Evolutionary conservation across 2,329 filamentous ascomycete genomes (phyloP), one percentile per base, ranked within the genome.

Genomic region (Botrytis cinerea): DNA sequence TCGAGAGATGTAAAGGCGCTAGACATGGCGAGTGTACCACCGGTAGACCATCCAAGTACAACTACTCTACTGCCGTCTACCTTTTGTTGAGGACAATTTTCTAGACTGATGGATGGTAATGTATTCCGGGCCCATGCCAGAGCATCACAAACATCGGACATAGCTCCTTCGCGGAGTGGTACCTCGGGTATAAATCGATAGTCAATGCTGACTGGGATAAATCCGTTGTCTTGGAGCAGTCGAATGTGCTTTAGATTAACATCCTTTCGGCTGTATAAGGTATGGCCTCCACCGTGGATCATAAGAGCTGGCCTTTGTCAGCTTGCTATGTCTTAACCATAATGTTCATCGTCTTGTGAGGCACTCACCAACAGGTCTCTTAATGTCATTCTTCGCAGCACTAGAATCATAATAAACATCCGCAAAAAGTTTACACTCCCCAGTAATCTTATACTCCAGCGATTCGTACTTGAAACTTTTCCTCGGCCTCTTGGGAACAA

Each of bases 101-200:
- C 16, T n/a, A 54, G 12, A 54, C n/a, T n/a, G 4, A 54, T 54
- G 48, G 25, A 54, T 46, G 70, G 61, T 16, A 72, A 38, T 14
- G 28, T 45, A 20, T 64, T 59, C 59, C 35, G 28, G 10, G 38
- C 20, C 70, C 85, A 87, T 0, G 70, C 16, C 0, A 85, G 78
- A 1, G 85, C 84, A 74, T 86, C 84, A n/a, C 81, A 78, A 1
- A 83, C 80, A 75, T 88, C 87, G 3, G 76, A 75, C 78, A 88
- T 83, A 0, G 86, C 82, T 0, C 86, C 87, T 1, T 86, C 82
- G 5, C 81, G 62, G 9, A 88, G 75, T n/a, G 79, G 83, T 4
- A 83, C 80, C 61, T 87, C 85, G 0, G 86, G 86, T 72, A 85
- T 87, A 2, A 88, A 82, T 0, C 86, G 80, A 74, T 87, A 86